A percentile compares a stretch with the other conserved stretches of the same genome.
phyloP scores from a whole-genome alignment of 345 rosid genomes.

The Brassica nigra region DNA sequence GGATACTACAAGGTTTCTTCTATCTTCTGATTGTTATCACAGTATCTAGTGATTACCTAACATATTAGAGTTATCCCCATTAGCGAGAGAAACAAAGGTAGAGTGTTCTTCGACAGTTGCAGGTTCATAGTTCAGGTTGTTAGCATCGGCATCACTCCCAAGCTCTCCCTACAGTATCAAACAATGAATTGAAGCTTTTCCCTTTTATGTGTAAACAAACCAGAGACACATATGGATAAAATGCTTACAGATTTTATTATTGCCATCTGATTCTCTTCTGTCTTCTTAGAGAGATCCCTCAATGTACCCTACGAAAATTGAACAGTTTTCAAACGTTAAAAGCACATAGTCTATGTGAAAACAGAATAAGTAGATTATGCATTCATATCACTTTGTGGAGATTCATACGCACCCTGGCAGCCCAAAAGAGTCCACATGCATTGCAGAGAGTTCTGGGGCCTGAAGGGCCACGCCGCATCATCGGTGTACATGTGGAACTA shows the following conservation, averaged over 20 bases:
- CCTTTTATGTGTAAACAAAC: neutral
- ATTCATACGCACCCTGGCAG: too few species aligned
- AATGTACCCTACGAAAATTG: slow-evolving; percentile 33
- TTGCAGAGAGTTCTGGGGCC: too few species aligned
- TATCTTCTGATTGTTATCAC: slow-evolving; percentile 30
- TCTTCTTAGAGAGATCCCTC: slow-evolving; percentile 36
- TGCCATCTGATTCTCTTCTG: slow-evolving; percentile 32
- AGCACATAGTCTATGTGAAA: neutral
- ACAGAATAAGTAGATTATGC: neutral
- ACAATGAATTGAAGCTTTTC: neutral
- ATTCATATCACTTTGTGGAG: neutral
- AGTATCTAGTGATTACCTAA: slow-evolving; percentile 30
- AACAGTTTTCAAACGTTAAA: slow-evolving; percentile 9
- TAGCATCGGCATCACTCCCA: slow-evolving; percentile 19
- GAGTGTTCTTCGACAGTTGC: slow-evolving; percentile 16
- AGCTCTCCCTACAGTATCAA: slow-evolving; percentile 28
- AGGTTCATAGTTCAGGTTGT: slow-evolving; percentile 18
- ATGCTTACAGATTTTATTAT: slow-evolving; percentile 21
- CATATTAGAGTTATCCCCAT: slow-evolving; percentile 23
- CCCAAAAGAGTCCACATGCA: too few species aligned
- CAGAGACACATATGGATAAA: neutral
- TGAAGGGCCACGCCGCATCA: too few species aligned
- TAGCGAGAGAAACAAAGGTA: slow-evolving; percentile 24
- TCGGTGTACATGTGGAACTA: too few species aligned
- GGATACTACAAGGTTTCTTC: slow-evolving; percentile 13